Evolutionary conservation across 2,329 filamentous ascomycete genomes (phyloP).

Genomic region (Geosmithia flava): DNA sequence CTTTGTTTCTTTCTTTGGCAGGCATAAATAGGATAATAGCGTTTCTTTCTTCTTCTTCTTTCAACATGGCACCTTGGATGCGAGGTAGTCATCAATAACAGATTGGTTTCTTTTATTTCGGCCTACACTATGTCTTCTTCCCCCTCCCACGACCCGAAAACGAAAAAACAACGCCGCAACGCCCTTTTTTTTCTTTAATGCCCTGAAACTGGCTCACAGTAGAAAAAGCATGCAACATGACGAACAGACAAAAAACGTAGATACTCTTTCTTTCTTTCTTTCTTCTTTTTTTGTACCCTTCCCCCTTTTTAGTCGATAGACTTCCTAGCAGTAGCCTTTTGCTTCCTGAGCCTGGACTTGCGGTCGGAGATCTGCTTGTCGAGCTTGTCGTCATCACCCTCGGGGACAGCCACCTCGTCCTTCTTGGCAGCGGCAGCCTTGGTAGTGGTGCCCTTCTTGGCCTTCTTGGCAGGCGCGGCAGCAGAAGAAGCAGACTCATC

Average conservation of each 20-base stretch:
- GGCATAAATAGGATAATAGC: neutral
- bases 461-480: conserved; percentile 10
- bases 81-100: neutral
- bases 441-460: conserved; percentile 10
- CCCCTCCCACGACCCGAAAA: neutral
- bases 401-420: conserved; percentile 19
- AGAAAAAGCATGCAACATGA: too few species aligned
- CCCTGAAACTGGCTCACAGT: neutral
- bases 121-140: neutral
- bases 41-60: neutral
- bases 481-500: conserved; percentile 5
- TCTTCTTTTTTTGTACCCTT: neutral
- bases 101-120: neutral
- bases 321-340: conserved; percentile 44
- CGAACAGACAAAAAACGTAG: neutral
- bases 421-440: conserved; percentile 9
- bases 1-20: neutral
- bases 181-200: neutral
- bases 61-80: neutral
- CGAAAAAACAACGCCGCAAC: neutral
- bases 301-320: conserved; percentile 9
- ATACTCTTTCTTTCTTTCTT: neutral
- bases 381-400: conserved; percentile 38
- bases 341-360: conserved; percentile 44
- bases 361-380: conserved; percentile 48